Evolutionary conservation across 2,329 filamentous ascomycete genomes (phyloP).

Genomic region (Aspergillus sp.): DNA sequence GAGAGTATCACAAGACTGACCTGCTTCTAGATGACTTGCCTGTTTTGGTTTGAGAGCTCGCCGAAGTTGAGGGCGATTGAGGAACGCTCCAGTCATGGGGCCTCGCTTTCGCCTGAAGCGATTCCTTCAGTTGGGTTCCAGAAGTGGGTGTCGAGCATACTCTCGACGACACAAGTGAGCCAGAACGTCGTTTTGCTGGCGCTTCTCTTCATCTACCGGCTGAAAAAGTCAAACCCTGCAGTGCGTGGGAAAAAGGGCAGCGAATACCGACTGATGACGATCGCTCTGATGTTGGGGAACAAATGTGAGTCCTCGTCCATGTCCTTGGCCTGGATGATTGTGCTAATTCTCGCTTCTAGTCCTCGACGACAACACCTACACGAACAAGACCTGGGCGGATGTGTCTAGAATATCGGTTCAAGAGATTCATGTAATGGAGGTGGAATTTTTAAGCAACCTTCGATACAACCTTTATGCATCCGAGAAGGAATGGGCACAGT

Average conservation of each 20-base stretch:
- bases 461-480: conserved; percentile 89
- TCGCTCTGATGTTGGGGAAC: conserved; percentile 95
- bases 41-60: conserved; percentile 96
- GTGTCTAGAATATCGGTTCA: conserved; percentile 91
- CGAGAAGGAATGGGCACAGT: conserved; percentile 79
- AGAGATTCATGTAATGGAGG: conserved; percentile 98
- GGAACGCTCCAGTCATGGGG: conserved; percentile 50
- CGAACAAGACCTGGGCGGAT: conserved; percentile 99
- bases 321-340: no score
- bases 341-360: conserved; percentile 51
- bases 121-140: conserved; percentile 76
- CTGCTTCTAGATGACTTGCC: conserved; percentile 74
- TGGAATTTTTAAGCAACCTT: conserved; percentile 99
- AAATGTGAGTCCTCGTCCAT: conserved; percentile 64
- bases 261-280: conserved; percentile 87
- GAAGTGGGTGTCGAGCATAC: conserved; percentile 89
- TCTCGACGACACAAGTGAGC: conserved; percentile 93
- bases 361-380: conserved; percentile 97
- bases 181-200: conserved; percentile 92
- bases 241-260: conserved; percentile 92
- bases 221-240: conserved; percentile 85
- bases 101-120: conserved; percentile 66
- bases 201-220: conserved; percentile 84
- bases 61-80: conserved; percentile 76
- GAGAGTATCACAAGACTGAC: conserved; percentile 9